phyloP scores from a whole-genome alignment of 2,329 filamentous ascomycete genomes.

The Coniochaeta sp. region DNA sequence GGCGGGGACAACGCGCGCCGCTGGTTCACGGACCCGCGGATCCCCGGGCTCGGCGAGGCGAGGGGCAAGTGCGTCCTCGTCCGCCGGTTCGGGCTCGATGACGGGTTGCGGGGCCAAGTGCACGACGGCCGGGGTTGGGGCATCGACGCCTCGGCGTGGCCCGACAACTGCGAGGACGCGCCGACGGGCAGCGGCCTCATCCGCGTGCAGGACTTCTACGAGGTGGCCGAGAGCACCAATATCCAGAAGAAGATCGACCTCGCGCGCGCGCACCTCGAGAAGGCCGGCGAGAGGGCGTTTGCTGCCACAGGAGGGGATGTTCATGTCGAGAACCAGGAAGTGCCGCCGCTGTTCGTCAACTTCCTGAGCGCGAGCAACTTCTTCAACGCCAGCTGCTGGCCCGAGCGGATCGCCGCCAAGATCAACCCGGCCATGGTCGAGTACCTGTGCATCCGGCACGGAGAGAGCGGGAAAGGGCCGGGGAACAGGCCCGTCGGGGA shows the following conservation, averaged over 20 bases:
- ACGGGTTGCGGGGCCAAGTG: conserved; percentile 41
- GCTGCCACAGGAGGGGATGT: conserved; percentile 28
- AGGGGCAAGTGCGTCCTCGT: conserved; percentile 80
- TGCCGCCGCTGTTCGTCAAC: conserved; percentile 73
- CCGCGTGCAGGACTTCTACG: conserved; percentile 91
- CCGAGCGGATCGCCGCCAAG: conserved; percentile 80
- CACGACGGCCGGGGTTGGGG: conserved; percentile 47
- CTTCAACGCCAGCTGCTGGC: conserved; percentile 89
- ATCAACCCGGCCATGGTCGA: conserved; percentile 71
- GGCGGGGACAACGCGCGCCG: conserved; percentile 37
- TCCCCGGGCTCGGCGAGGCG: conserved; percentile 71
- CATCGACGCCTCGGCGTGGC: conserved; percentile 64
- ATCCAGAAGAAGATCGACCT: conserved; percentile 76
- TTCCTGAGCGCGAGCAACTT: conserved; percentile 91
- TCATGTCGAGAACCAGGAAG: conserved; percentile 11
- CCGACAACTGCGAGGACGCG: conserved; percentile 79
- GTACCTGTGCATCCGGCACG: conserved; percentile 53
- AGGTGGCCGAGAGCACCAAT: conserved; percentile 65
- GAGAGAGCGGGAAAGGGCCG: conserved; percentile 41
- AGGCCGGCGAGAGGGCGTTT: conserved; percentile 50
- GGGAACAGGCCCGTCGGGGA: conserved; percentile 51
- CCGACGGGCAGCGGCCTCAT: conserved; percentile 63
- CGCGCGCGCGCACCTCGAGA: conserved; percentile 67
- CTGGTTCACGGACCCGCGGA: conserved; percentile 73
- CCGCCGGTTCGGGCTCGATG: conserved; percentile 67